Evolutionary conservation across 192 early-diverging fungal genomes (phyloP), one percentile per base, ranked within the genome.

Genomic region (Coemansia erecta): DNA sequence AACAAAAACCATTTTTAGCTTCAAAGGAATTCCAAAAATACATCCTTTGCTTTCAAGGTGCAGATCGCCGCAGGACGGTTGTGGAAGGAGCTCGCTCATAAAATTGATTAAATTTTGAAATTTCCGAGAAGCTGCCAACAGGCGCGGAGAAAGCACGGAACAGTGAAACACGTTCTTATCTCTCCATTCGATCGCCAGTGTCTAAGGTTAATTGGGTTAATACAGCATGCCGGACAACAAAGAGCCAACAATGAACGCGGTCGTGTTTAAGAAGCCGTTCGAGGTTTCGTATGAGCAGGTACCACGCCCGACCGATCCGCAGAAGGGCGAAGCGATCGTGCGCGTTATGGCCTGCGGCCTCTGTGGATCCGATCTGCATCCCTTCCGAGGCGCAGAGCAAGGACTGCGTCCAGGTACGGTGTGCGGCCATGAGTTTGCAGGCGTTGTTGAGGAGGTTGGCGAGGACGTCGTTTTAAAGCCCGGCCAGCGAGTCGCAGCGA

Each of bases 401-500:
- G 80, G 79, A 8, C 49, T 77, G 21, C 70, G 64, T 9, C 50
- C 56, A 41, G 72, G 69, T 37, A 84, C 82, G 0, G 65, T 80
- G 22, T 81, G 77, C 61, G 82, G 82, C 0, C 82, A 84, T 48
- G 82, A 84, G 64, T 84, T 84, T 61, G 70, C 80, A 18, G 82
- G 82, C 8, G 26, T 68, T 14, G 61, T 83, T 15, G 62, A 70
- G 21, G 56, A 83, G 51, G 53, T 79, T n/a, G 82, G 82, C 14
- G 26, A 42, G 15, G 60, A 59, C 2, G 80, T 81, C 8, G 52
- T 48, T 22, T 58, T 69, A 14, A 48, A 9, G 14, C 56, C 69
- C 21, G 82, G 82, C 1, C 68, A 81, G 51, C 72, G 82, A 1
- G 82, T 83, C 35, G 75, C 68, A 7, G 67, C 71, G 6, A 73